Evolutionary conservation across 2,329 filamentous ascomycete species (phyloP), one percentile per base, ranked within the genome.

Genomic region (Fusarium humuli): DNA sequence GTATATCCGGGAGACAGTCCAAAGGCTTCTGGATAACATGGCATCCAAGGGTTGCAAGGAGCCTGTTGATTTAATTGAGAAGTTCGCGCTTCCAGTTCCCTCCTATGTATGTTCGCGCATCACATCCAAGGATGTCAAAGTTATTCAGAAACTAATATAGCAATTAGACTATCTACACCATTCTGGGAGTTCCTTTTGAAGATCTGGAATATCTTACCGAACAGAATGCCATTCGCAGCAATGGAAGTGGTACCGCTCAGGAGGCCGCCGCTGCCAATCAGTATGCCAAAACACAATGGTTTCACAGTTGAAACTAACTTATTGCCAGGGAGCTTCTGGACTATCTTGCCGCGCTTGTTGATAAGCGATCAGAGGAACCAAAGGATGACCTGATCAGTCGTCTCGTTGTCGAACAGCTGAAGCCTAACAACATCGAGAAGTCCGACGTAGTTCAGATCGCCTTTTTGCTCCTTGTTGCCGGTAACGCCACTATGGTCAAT

Each of bases 401-500:
- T 27, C 77, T 84, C 30, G 80, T 79, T 23, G 77, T 77, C 2
- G 80, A 84, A 41, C 81, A 84, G 45, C 75, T 83, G 10, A 79
- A 78, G 42, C 70, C 77, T 2, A 82, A 81, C 0, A 76, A 79
- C 32, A 78, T 83, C 16, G 75, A 77, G 3, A 82, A 79, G 65
- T 75, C 79, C 1, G 82, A 84, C 41, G 79, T 80, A 2, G 77
- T 85, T 2, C 82, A 84, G 59, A 83, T 86, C 48, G 82, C 84
- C 0, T 86, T 86, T 37, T 74, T 86, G 10, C 76, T 86, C 7
- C 79, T 86, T 3, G 83, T 85, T 3, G 84, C 84, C 0, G 84
- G 84, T 4, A 87, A 86, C 40, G 85, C 84, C 0, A 85, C 85
- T 1, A 83, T 86, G 81, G 81, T 86, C 7, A 85, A 82, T 70